A percentile compares a stretch with the other conserved stretches of the same genome.
Conservation (phyloP, 2,329 filamentous ascomycete genomes). For the Zasmidium angulare region DNA sequence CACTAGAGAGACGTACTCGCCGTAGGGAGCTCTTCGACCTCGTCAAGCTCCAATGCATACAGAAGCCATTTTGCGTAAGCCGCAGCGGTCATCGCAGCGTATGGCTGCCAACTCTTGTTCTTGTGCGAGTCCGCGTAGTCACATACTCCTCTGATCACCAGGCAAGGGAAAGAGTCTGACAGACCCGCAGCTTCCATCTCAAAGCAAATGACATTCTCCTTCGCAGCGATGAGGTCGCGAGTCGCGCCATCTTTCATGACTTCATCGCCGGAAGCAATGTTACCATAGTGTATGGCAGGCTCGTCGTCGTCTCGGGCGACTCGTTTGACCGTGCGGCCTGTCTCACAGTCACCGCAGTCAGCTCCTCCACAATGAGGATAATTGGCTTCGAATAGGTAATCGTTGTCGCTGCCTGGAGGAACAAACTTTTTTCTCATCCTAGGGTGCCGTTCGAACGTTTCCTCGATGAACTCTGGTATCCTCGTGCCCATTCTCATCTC, state of each 20-base stretch:
- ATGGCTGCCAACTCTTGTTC: slow-evolving; percentile 23
- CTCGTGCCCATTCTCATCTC: no score
- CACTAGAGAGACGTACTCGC: neutral
- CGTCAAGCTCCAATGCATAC: no score
- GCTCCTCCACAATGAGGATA: no score
- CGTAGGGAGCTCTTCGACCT: no score
- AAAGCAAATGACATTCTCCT: slow-evolving; percentile 21
- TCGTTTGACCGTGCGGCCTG: neutral
- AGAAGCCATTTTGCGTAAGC: slow-evolving; percentile 22
- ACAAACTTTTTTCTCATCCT: no score
- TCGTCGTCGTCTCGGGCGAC: neutral
- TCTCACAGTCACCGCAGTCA: no score
- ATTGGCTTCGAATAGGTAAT: no score
- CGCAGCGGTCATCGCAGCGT: slow-evolving; percentile 23
- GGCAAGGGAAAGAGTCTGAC: slow-evolving; percentile 21
- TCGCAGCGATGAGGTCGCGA: slow-evolving; percentile 7
- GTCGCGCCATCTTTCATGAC: slow-evolving; percentile 18
- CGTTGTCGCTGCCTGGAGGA: no score
- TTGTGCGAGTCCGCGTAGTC: slow-evolving; percentile 30
- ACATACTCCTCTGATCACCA: slow-evolving; percentile 27
- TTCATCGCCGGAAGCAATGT: slow-evolving; percentile 25
- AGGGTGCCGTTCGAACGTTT: no score
- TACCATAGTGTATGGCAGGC: slow-evolving; percentile 21
- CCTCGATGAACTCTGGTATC: no score
- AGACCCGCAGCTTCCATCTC: slow-evolving; percentile 30